phyloP scores from a whole-genome alignment of 208 protist species.

The Trichomonas gallinae region DNA sequence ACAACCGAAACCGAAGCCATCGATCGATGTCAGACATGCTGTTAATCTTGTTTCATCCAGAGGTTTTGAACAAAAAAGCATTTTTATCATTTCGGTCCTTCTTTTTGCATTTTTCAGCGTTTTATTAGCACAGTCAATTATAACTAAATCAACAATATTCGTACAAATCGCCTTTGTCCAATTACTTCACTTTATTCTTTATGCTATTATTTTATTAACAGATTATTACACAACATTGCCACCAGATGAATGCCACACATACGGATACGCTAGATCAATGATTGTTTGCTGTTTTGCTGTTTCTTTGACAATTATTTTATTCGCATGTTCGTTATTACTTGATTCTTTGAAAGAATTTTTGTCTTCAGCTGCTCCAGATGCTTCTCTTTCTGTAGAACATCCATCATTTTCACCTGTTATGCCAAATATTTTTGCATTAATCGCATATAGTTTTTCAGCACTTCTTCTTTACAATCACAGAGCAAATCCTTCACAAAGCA shows the following conservation, averaged over 20 bases:
- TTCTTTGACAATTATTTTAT: not conserved
- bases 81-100: not conserved
- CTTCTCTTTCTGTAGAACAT: not conserved
- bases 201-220: not conserved
- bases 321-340: not conserved
- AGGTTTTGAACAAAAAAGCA: not conserved
- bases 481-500: not conserved
- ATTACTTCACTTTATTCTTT: not conserved
- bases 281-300: not conserved
- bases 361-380: not conserved
- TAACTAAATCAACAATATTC: not conserved
- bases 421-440: not conserved
- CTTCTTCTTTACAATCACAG: not conserved
- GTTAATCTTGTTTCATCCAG: not conserved
- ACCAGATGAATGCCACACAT: not conserved
- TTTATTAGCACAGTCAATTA: not conserved
- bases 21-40: not conserved
- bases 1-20: not conserved
- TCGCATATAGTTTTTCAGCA: not conserved
- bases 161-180: slow-evolving; percentile 4
- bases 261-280: not conserved
- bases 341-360: not conserved
- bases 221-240: not conserved
- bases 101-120: not conserved
- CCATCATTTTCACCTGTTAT: not conserved